phyloP scores from a whole-genome alignment of 2,329 filamentous ascomycete species.

The Hymenoscyphus fraxineus region DNA sequence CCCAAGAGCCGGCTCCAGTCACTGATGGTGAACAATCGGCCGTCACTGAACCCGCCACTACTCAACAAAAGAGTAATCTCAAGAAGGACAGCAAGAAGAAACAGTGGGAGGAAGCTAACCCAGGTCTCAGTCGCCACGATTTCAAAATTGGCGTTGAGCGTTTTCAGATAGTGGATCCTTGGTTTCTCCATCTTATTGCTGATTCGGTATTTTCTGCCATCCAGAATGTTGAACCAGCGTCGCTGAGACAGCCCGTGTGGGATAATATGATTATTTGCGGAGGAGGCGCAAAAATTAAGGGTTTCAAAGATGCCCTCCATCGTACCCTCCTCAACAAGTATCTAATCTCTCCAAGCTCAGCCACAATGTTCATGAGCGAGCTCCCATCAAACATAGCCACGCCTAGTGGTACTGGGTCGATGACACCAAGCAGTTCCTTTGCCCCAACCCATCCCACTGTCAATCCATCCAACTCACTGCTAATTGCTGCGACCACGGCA shows the following conservation, averaged over 20 bases:
- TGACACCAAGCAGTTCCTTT: conserved; percentile 64
- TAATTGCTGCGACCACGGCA: conserved; percentile 84
- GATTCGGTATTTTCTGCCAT: conserved; percentile 80
- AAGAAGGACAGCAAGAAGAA: conserved; percentile 32
- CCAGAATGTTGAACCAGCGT: conserved; percentile 76
- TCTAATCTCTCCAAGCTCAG: conserved; percentile 84
- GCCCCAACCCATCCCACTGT: conserved; percentile 50
- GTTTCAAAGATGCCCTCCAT: conserved; percentile 86
- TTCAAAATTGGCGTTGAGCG: conserved; percentile 76
- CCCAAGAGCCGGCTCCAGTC: not conserved
- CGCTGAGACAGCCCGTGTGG: conserved; percentile 84
- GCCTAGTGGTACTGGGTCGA: conserved; percentile 82
- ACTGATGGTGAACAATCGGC: conserved; percentile 13
- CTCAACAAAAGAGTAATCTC: conserved; percentile 28
- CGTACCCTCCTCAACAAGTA: conserved; percentile 77
- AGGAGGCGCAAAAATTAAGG: conserved; percentile 69
- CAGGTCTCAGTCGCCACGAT: conserved; percentile 59
- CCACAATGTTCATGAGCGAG: conserved; percentile 96
- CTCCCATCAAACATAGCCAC: conserved; percentile 91
- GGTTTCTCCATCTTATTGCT: conserved; percentile 78
- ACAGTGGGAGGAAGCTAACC: conserved; percentile 33
- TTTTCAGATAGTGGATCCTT: conserved; percentile 64
- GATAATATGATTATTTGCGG: conserved; percentile 89
- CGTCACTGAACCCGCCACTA: conserved; percentile 11
- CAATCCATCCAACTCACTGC: conserved; percentile 76